Evolutionary conservation across 2,329 filamentous ascomycete genomes (phyloP), one percentile per base, ranked within the genome.

Genomic region (Stagonosporopsis tanaceti): DNA sequence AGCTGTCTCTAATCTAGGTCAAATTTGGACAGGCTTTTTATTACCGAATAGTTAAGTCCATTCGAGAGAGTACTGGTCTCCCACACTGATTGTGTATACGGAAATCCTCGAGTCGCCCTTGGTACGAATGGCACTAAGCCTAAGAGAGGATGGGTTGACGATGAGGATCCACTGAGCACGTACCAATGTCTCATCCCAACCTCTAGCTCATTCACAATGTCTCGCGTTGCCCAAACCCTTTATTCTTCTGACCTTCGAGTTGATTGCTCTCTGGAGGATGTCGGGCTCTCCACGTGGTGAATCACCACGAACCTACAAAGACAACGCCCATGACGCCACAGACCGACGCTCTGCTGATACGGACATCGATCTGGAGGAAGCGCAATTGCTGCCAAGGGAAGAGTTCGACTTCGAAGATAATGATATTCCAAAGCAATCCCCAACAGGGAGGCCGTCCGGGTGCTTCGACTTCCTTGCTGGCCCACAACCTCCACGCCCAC

Each of bases 401-500:
- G 67, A 72, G 53, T 25, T 70, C 37, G 68, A 67, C 14, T 66
- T 67, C 27, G 70, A 73, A 42, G 68, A 71, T 12, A 57, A 47
- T 39, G 41, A 35, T 4, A n/a, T 47, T 32, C 50, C 62, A 7
- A 45, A 30, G 0, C 60, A 53, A n/a, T 15, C 15, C 8, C 6
- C 39, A 24, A 39, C 12, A 27, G 35, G 20, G n/a, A 51, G 59
- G 38, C 28, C 40, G 34, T 45, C 27, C n/a, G 52, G 58, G 6
- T 59, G 50, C 17, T 60, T 57, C 46, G n/a, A 15, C 65, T 79
- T 78, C 67, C 66, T 79, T 6, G 70, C 76, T 50, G 80, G 80
- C 4, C 81, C 80, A 2, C 59, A 77, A 34, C 77, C 79, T 17
- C 78, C 78, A 8, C 71, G 74, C 17, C 71, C 74, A 37, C 81